Evolutionary conservation across 768 basidiomycete species (phyloP).

Genomic region (Leccinum variicolor): DNA sequence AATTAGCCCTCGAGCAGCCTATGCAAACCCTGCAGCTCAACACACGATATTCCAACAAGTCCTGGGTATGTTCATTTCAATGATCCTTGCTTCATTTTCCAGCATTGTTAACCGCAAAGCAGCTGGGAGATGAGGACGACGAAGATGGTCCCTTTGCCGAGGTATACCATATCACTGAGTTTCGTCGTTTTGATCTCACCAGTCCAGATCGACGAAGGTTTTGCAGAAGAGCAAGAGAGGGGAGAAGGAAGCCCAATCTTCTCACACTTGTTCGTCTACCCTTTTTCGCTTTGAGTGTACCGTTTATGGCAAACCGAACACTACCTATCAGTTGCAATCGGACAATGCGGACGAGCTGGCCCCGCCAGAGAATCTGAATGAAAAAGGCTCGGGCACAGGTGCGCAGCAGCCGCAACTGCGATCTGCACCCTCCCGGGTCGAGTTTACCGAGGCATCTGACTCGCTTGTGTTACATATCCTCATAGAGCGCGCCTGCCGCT

Average conservation of each 20-base stretch:
- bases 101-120: conserved; percentile 1
- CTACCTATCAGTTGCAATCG: conserved; percentile 67
- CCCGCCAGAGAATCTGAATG: background rate
- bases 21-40: conserved; percentile 80
- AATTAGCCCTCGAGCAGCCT: conserved; percentile 52
- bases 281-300: conserved; percentile 34
- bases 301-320: conserved; percentile 61
- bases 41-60: conserved; percentile 82
- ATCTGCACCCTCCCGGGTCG: conserved; percentile 57
- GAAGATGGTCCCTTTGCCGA: conserved; percentile 98
- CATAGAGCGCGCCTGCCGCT: conserved; percentile 37
- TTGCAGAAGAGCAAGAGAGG: conserved; percentile 71
- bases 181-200: conserved; percentile 3
- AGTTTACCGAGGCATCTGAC: conserved; percentile 52
- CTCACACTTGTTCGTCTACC: conserved; percentile 10
- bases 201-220: conserved; percentile 84
- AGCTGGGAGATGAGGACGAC: conserved; percentile 81
- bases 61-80: conserved; percentile 59
- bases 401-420: conserved; percentile 1
- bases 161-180: conserved; percentile 36
- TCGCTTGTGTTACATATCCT: conserved; percentile 55
- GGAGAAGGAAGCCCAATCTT: conserved; percentile 28
- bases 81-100: background rate
- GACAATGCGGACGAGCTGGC: conserved; percentile 76
- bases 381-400: background rate